Conservation (phyloP, 352 stramenopile genomes). For the Globisporangium echinulatum region DNA sequence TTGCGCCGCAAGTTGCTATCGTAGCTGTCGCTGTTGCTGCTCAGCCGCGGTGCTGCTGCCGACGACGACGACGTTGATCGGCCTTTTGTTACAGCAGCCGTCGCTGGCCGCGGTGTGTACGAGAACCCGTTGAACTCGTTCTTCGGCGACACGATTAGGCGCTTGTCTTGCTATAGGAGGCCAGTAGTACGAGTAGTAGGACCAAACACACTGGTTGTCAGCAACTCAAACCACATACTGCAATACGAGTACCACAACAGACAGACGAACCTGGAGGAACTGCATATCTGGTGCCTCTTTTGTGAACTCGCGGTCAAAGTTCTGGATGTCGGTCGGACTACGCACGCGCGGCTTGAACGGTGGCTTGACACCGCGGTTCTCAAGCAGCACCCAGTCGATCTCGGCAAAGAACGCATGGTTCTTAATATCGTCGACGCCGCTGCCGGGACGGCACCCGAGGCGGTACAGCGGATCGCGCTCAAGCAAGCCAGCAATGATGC, state of each 20-base stretch:
- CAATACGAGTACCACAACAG: conserved; percentile 4
- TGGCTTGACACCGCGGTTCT: conserved; percentile 66
- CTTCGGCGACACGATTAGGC: conserved; percentile 63
- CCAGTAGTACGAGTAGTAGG: neutral
- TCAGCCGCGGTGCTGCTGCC: conserved; percentile 13
- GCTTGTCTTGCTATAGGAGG: conserved; percentile 57
- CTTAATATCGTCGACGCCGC: conserved; percentile 69
- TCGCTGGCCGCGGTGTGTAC: conserved; percentile 38
- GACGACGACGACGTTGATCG: conserved; percentile 13
- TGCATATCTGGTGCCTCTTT: conserved; percentile 73
- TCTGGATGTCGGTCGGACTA: conserved; percentile 78
- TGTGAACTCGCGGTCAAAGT: conserved; percentile 87
- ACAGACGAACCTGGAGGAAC: conserved; percentile 47
- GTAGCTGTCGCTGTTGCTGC: conserved; percentile 27
- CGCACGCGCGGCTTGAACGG: conserved; percentile 83
- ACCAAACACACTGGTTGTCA: conserved; percentile 2
- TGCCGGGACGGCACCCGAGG: conserved; percentile 60
- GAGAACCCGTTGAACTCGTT: conserved; percentile 87
- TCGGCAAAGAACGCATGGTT: conserved; percentile 74
- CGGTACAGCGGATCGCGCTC: conserved; percentile 67
- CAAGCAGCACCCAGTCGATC: conserved; percentile 72
- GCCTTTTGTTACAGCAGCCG: conserved; percentile 13
- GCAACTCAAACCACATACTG: neutral
- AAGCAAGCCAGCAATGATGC: conserved; percentile 68
- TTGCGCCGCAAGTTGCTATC: conserved; percentile 26